These are phyloP conservation scores for Falciphora oryzae DNA, from an alignment of 2,329 filamentous ascomycete species.

Conservation along the genomic window DNA sequence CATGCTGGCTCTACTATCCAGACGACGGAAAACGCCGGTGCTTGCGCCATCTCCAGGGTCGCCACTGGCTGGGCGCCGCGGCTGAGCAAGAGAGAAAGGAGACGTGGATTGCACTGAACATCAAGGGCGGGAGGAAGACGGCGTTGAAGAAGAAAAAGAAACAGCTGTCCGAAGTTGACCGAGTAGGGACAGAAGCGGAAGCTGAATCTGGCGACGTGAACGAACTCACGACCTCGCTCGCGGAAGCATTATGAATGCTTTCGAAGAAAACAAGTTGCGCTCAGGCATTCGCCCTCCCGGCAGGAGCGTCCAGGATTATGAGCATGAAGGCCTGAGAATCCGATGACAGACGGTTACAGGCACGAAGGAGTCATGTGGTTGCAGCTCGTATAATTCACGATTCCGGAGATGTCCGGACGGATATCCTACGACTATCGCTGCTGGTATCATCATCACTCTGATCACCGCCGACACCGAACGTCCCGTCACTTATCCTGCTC, in stretches of 20 bases:
- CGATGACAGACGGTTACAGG: background rate
- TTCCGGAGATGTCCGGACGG: background rate
- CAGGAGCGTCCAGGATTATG: background rate
- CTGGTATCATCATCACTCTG: background rate
- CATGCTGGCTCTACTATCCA: slow-evolving; percentile 50
- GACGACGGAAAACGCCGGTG: slow-evolving; percentile 39
- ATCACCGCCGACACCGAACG: slow-evolving; percentile 1
- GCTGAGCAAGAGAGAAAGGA: slow-evolving; percentile 15
- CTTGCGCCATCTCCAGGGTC: slow-evolving; percentile 44
- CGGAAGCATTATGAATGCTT: background rate
- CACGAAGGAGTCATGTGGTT: background rate
- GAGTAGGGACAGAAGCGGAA: background rate
- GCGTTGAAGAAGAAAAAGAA: slow-evolving; percentile 5
- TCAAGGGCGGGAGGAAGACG: slow-evolving; percentile 7
- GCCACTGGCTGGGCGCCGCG: slow-evolving; percentile 42
- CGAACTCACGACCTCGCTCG: background rate
- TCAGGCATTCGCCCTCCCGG: background rate
- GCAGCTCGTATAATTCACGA: slow-evolving; percentile 1
- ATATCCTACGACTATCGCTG: background rate
- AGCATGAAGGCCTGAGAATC: background rate
- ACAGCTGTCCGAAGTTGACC: background rate
- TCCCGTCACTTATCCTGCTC: slow-evolving; percentile 8
- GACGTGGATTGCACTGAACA: slow-evolving; percentile 8
- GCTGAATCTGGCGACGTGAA: too few relatives aligned
- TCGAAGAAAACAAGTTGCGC: background rate